Evolutionary conservation across 2,329 filamentous ascomycete species (phyloP).

Genomic region (Ophiostoma sp.): DNA sequence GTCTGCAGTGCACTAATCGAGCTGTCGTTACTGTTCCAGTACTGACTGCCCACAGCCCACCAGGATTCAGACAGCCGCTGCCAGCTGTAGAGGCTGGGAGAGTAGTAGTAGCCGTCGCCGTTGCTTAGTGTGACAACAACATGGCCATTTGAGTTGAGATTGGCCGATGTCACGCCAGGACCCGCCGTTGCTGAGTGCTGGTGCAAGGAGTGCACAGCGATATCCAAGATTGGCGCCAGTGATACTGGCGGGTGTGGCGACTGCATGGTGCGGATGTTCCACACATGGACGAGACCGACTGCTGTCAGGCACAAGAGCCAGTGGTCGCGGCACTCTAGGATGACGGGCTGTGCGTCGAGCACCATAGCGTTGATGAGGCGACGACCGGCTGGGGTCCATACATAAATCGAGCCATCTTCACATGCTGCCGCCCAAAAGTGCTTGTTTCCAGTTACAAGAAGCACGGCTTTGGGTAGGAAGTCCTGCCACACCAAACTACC

Average conservation of each 20-base stretch:
- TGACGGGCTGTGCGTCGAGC: slow-evolving; percentile 86
- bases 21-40: slow-evolving; percentile 97
- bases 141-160: slow-evolving; percentile 80
- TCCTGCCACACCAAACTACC: slow-evolving; percentile 87
- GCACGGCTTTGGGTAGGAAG: slow-evolving; percentile 76
- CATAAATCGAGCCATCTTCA: slow-evolving; percentile 83
- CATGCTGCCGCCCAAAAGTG: slow-evolving; percentile 90
- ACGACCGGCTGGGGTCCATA: slow-evolving; percentile 88
- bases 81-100: slow-evolving; percentile 80
- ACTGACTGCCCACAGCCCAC: slow-evolving; percentile 97
- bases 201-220: slow-evolving; percentile 72
- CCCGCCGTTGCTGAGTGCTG: slow-evolving; percentile 68
- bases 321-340: slow-evolving; percentile 81
- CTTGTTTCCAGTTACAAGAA: slow-evolving; percentile 86
- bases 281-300: slow-evolving; percentile 84
- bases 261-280: slow-evolving; percentile 79
- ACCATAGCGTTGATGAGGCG: slow-evolving; percentile 79
- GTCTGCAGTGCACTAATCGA: slow-evolving; percentile 76
- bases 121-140: slow-evolving; percentile 89
- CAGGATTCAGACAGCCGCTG: slow-evolving; percentile 93
- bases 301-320: slow-evolving; percentile 89
- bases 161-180: slow-evolving; percentile 83
- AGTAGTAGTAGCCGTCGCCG: slow-evolving; percentile 90
- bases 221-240: slow-evolving; percentile 79
- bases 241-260: slow-evolving; percentile 87